Evolutionary conservation across 306 rosid genomes (phyloP), one percentile per base, ranked within the genome.

Genomic region (apple (Malus domestica)): DNA sequence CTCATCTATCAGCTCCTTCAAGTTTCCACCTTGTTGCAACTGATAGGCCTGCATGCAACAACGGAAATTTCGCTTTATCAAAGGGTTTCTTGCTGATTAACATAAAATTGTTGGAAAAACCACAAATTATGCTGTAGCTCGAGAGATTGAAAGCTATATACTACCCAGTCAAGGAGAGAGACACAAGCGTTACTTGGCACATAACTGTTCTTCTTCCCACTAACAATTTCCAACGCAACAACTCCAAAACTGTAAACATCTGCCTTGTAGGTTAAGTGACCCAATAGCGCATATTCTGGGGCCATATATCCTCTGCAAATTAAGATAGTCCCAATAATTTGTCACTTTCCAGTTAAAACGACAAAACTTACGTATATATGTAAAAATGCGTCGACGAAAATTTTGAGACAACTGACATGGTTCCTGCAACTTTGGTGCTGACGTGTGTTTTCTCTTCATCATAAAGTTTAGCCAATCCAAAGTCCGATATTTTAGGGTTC

Each of bases 211-310:
- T 79, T 84, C 72, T 82, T 84, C 55, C 90, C 90, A 18, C 85
- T 80, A 35, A 73, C 73, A 52, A 89, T 57, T 82, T 87, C 94
- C 63, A 89, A 83, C 54, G 0, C 42, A 38, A 81, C 82, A 22
- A 89, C 86, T 71, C 94, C 90, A 25, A 82, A 87, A 74, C 94
- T 89, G 76, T 87, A 89, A 72, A 84, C 91, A 82, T 85, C 91
- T 68, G 85, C 91, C 76, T 89, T 89, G 63, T 59, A 15, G 15
- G 90, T 83, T 23, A 89, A 80, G 44, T 82, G 63, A 59, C 88
- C 91, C 91, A 86, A 85, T 54, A 85, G 65, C 20, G 88, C 93
- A 79, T 87, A 89, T 80, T 89, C 91, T 3, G 91, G 87, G 2
- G 91, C 91, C 86, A 85, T 85, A 68, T 87, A 87, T 71, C 88